These are phyloP conservation scores for Strobilomyces echinocephalus DNA, from an alignment of 768 basidiomycete genomes.

Conservation along the genomic window DNA sequence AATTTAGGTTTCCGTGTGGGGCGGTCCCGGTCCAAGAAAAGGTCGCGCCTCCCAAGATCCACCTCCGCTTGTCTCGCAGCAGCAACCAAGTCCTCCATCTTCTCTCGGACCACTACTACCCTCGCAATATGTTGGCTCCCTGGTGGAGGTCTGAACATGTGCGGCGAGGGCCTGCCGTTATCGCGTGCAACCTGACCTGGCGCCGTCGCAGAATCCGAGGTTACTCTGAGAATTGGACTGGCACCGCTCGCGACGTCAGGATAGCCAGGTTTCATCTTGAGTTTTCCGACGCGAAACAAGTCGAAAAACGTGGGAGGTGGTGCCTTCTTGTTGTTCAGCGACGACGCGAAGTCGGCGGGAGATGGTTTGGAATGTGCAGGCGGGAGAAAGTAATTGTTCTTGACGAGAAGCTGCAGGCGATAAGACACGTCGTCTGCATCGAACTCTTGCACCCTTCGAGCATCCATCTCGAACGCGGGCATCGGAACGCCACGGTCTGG, in stretches of 20 bases:
- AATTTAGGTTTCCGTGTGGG: slow-evolving; percentile 36
- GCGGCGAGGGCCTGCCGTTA: slow-evolving; percentile 35
- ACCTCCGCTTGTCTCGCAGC: slow-evolving; percentile 76
- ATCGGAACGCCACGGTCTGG: slow-evolving; percentile 39
- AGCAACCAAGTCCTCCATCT: slow-evolving; percentile 61
- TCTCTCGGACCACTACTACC: slow-evolving; percentile 82
- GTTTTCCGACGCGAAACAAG: slow-evolving; percentile 63
- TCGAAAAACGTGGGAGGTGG: slow-evolving; percentile 55
- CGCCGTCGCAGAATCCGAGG: slow-evolving; percentile 57
- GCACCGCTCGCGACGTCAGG: slow-evolving; percentile 37
- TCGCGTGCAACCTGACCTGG: slow-evolving; percentile 39
- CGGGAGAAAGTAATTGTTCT: slow-evolving; percentile 85
- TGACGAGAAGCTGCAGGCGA: slow-evolving; percentile 76
- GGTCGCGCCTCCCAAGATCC: slow-evolving; percentile 57
- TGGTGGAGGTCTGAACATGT: slow-evolving; percentile 28
- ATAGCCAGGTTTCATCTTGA: slow-evolving; percentile 59
- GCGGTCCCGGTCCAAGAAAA: slow-evolving; percentile 42
- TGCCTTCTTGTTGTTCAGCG: slow-evolving; percentile 39
- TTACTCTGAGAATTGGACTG: slow-evolving; percentile 54
- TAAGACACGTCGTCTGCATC: slow-evolving; percentile 79
- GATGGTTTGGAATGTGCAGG: slow-evolving; percentile 83
- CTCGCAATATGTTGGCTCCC: slow-evolving; percentile 45
- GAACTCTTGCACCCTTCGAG: slow-evolving; percentile 46
- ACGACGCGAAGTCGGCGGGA: slow-evolving; percentile 54
- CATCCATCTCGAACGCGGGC: slow-evolving; percentile 47